phyloP scores from a whole-genome alignment of 306 rosid species.

The Fragaria nilgerrensis region DNA sequence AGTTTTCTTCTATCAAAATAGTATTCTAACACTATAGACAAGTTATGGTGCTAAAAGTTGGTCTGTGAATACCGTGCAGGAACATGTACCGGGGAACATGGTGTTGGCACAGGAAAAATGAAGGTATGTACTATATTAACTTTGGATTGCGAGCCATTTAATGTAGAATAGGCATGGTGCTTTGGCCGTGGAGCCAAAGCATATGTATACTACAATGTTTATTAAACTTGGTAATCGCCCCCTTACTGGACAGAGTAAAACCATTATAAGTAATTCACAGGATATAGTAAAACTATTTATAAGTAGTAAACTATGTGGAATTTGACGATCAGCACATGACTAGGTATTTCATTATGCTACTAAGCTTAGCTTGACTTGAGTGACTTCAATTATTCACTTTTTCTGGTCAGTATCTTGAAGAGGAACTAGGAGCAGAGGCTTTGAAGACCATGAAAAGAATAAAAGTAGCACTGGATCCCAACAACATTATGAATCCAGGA shows the following conservation, averaged over 20 bases:
- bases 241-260: constrained; percentile 8
- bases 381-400: constrained; percentile 4
- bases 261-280: background rate
- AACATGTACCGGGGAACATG: constrained; percentile 96
- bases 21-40: background rate
- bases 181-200: background rate
- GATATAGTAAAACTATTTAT: background rate
- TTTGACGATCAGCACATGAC: background rate
- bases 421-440: constrained; percentile 84
- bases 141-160: constrained; percentile 6
- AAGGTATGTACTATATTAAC: constrained; percentile 50
- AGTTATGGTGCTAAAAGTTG: constrained; percentile 24
- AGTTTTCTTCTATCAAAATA: background rate
- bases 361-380: background rate
- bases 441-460: constrained; percentile 83
- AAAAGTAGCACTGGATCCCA: constrained; percentile 80
- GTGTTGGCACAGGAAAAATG: constrained; percentile 96
- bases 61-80: constrained; percentile 48
- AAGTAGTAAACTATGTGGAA: background rate
- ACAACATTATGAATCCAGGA: constrained; percentile 92
- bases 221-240: constrained; percentile 18
- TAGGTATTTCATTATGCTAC: background rate
- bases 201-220: background rate
- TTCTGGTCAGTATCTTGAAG: constrained; percentile 68
- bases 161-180: background rate